Conservation (phyloP, 257 asterid genomes). For the Anisodus acutangulus region DNA sequence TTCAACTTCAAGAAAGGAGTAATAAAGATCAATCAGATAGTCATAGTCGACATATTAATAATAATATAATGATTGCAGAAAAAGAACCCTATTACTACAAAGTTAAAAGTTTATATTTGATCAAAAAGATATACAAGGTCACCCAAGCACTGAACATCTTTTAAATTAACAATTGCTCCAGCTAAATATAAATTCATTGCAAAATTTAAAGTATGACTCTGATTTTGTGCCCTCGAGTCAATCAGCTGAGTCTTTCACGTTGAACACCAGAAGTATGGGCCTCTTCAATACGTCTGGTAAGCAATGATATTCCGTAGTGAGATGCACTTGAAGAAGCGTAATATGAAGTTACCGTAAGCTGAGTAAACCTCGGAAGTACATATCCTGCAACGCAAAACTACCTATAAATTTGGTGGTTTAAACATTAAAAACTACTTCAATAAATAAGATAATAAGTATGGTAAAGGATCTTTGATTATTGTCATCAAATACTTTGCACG, state of each 20-base stretch:
- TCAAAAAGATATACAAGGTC: neutral
- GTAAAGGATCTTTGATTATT: neutral
- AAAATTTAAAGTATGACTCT: constrained; percentile 38
- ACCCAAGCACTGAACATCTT: neutral
- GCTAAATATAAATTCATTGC: constrained; percentile 35
- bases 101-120: neutral
- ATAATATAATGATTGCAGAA: neutral
- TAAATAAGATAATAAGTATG: neutral
- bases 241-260: constrained; percentile 58
- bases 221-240: constrained; percentile 42
- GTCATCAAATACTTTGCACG: neutral
- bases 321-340: constrained; percentile 87
- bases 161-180: neutral
- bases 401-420: neutral
- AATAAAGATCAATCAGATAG: too few relatives aligned
- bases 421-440: neutral
- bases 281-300: constrained; percentile 73
- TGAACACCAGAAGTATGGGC: constrained; percentile 53
- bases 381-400: constrained; percentile 52
- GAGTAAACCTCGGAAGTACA: constrained; percentile 80
- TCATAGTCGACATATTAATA: neutral
- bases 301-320: constrained; percentile 72
- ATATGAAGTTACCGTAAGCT: constrained; percentile 77
- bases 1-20: too few relatives aligned
- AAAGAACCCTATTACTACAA: neutral